phyloP scores from a whole-genome alignment of 495 filamentous ascomycete species.

The Lophiotrema nucula region DNA sequence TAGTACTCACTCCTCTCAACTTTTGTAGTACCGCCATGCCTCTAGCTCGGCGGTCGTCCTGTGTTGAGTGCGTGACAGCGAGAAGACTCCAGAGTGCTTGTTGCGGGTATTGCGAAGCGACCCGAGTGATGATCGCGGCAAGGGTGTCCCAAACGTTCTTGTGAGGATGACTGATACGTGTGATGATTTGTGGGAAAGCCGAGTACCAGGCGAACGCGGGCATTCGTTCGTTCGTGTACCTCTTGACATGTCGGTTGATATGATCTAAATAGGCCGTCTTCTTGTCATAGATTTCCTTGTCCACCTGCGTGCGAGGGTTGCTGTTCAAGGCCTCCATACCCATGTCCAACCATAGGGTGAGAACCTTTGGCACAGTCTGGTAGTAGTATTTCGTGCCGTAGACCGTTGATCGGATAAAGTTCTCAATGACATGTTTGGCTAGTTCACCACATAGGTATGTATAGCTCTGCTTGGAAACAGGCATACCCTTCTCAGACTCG shows the following conservation, averaged over 20 bases:
- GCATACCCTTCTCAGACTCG: constrained; percentile 79
- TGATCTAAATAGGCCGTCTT: constrained; percentile 65
- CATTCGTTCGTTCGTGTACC: constrained; percentile 63
- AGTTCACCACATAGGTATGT: constrained; percentile 70
- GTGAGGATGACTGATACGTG: constrained; percentile 85
- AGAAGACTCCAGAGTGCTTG: constrained; percentile 93
- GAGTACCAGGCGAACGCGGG: constrained; percentile 92
- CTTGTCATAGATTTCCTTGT: constrained; percentile 49
- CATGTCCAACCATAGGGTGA: constrained; percentile 93
- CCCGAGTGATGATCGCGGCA: constrained; percentile 73
- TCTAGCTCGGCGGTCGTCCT: constrained; percentile 52
- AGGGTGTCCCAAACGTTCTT: constrained; percentile 69
- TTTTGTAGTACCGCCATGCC: constrained; percentile 49
- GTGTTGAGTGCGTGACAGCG: constrained; percentile 65
- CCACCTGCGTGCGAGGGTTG: constrained; percentile 15
- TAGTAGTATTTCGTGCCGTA: constrained; percentile 94
- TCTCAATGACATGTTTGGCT: constrained; percentile 86
- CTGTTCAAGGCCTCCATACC: constrained; percentile 69
- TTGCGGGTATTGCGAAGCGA: constrained; percentile 74
- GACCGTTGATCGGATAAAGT: constrained; percentile 80
- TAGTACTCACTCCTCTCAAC: constrained; percentile 41
- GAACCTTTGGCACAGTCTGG: constrained; percentile 81
- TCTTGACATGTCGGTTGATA: constrained; percentile 69
- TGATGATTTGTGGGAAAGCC: constrained; percentile 85
- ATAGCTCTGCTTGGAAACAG: constrained; percentile 60